phyloP scores from a whole-genome alignment of 176 grass and related monocot species.

The Avena eriantha region DNA sequence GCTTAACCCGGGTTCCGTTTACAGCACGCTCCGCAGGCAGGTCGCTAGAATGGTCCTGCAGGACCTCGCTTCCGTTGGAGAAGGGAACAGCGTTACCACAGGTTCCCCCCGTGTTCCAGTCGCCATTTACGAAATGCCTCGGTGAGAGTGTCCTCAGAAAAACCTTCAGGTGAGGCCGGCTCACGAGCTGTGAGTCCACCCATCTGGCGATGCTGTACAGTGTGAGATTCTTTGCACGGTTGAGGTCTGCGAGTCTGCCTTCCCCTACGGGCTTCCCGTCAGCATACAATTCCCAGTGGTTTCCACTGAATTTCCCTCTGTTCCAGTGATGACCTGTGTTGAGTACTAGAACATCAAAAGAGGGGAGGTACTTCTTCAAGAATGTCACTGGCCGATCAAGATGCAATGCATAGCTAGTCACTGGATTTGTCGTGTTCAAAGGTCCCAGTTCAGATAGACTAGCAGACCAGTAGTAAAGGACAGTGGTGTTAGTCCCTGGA shows the following conservation, averaged over 20 bases:
- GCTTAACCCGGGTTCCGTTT: constrained; percentile 71
- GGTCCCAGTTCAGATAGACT: constrained; percentile 90
- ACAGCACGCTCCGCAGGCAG: constrained; percentile 60
- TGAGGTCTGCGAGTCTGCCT: constrained; percentile 49
- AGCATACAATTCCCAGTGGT: constrained; percentile 81
- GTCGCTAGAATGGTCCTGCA: constrained; percentile 76
- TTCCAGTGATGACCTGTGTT: constrained; percentile 99
- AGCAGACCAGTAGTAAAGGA: constrained; percentile 98
- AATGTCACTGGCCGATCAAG: constrained; percentile 90
- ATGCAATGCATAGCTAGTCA: constrained; percentile 77
- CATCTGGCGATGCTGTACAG: constrained; percentile 75
- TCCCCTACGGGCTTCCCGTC: constrained; percentile 56
- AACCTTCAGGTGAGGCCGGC: constrained; percentile 62
- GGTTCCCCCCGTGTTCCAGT: constrained; percentile 98
- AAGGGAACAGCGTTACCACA: constrained; percentile 78
- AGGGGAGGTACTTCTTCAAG: constrained; percentile 69
- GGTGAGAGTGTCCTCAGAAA: constrained; percentile 94
- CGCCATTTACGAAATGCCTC: constrained; percentile 93
- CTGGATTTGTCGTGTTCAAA: constrained; percentile 56
- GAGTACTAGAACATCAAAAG: constrained; percentile 82
- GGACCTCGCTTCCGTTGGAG: constrained; percentile 71
- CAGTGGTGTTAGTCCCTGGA: constrained; percentile 77
- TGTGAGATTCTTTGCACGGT: constrained; percentile 76
- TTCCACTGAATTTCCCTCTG: constrained; percentile 90
- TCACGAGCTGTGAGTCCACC: constrained; percentile 65